These are phyloP conservation scores for Secale cereale DNA, from an alignment of 176 grass and related monocot species.

Conservation along the genomic window DNA sequence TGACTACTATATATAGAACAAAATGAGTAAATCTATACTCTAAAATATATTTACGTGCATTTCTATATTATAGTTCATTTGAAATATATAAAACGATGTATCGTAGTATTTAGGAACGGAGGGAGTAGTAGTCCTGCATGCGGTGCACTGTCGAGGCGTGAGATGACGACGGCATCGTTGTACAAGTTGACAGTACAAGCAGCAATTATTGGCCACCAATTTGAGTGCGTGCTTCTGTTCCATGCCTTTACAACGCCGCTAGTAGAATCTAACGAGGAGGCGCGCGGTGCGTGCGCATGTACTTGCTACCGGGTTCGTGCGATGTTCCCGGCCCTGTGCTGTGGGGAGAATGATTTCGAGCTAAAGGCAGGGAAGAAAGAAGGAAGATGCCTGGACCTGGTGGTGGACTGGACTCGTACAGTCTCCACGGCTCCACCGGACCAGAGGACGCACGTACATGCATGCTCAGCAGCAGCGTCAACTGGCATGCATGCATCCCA, in stretches of 20 bases:
- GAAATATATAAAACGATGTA: too few species aligned
- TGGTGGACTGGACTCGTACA: neutral
- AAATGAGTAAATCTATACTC: too few species aligned
- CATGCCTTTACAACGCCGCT: neutral
- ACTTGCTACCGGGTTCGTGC: neutral
- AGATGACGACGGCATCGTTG: too few species aligned
- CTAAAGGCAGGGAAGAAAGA: too few species aligned
- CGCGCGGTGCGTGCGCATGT: neutral
- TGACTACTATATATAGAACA: too few species aligned
- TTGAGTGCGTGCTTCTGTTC: neutral
- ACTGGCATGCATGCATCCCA: neutral
- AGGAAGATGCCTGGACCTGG: neutral
- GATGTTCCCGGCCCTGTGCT: neutral
- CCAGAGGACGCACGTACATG: neutral
- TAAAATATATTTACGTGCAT: too few species aligned
- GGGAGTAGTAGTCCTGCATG: too few species aligned
- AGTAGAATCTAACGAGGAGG: neutral
- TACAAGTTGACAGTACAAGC: neutral
- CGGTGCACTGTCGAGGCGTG: too few species aligned
- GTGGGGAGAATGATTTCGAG: neutral
- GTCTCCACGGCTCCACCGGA: neutral
- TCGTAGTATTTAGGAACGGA: too few species aligned
- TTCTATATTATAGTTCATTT: too few species aligned
- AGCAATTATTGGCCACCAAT: conserved; percentile 1
- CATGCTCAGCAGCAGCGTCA: neutral